Conservation (phyloP, 345 rosid genomes). For the Eucalyptus viminalis region DNA sequence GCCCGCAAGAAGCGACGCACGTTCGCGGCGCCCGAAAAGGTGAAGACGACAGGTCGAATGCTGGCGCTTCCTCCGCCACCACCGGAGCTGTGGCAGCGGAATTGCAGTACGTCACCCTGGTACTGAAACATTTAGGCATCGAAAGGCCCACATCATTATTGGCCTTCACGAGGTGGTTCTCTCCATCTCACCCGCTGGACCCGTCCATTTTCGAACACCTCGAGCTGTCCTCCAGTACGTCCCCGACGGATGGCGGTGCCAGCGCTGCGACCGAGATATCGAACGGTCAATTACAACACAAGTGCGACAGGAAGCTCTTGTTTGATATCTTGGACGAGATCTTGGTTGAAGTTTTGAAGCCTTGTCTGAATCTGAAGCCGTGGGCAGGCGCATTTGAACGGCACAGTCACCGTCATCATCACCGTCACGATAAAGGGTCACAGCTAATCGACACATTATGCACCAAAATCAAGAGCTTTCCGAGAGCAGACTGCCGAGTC, state of each 20-base stretch:
- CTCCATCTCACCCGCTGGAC: slow-evolving; percentile 57
- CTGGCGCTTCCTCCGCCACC: neutral
- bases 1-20: slow-evolving; percentile 28
- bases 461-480: neutral
- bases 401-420: neutral
- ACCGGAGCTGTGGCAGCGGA: slow-evolving; percentile 9
- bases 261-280: neutral
- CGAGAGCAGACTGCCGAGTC: neutral
- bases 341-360: slow-evolving; percentile 39
- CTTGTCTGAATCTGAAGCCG: slow-evolving; percentile 33
- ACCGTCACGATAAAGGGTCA: neutral
- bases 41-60: neutral
- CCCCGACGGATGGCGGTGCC: neutral
- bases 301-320: slow-evolving; percentile 53
- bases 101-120: slow-evolving; percentile 44
- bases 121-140: slow-evolving; percentile 37
- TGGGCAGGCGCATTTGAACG: slow-evolving; percentile 2
- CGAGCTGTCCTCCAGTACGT: slow-evolving; percentile 17
- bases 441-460: neutral
- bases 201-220: slow-evolving; percentile 58
- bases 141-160: slow-evolving; percentile 30
- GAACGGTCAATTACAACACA: slow-evolving; percentile 12
- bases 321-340: slow-evolving; percentile 62
- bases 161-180: slow-evolving; percentile 39
- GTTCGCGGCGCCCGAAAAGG: neutral